Conservation (phyloP, 2,329 filamentous ascomycete species). For the Tolypocladium tropicale region DNA sequence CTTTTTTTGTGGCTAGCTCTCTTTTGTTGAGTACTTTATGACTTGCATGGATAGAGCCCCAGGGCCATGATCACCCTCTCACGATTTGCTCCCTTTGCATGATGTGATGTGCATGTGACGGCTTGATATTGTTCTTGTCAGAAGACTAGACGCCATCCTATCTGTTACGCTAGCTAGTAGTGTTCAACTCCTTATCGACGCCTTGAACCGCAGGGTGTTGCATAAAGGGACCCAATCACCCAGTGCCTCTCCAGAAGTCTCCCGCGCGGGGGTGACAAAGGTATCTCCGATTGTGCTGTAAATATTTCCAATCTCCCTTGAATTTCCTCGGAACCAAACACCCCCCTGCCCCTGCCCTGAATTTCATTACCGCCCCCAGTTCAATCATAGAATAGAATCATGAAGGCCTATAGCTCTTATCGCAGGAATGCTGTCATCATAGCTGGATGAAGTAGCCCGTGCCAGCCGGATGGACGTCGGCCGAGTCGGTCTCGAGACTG, state of each 20-base stretch:
- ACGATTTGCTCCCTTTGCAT: not conserved
- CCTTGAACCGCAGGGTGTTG: not conserved
- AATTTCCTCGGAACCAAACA: not conserved
- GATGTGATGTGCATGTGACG: not conserved
- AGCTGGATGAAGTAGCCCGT: slow-evolving; percentile 1
- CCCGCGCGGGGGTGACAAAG: not conserved
- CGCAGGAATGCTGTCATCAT: too few species aligned
- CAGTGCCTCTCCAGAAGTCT: not conserved
- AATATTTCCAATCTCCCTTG: not conserved
- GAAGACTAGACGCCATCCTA: not conserved
- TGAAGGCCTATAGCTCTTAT: too few species aligned
- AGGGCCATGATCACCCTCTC: slow-evolving; percentile 7
- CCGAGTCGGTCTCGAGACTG: not conserved
- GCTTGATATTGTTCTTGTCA: not conserved
- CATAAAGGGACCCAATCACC: not conserved
- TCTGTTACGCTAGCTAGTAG: too few species aligned
- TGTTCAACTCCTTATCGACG: not conserved
- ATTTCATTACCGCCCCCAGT: not conserved
- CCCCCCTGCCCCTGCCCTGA: not conserved
- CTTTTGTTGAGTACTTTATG: slow-evolving; percentile 9
- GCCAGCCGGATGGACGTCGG: not conserved
- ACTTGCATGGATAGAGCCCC: slow-evolving; percentile 14
- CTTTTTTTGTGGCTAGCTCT: slow-evolving; percentile 1
- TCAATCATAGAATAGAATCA: not conserved
- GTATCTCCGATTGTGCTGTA: not conserved